Percentiles rank a stretch among this genome's conserved stretches.
Evolutionary conservation across 2,329 filamentous ascomycete species (phyloP).

Genomic region (Lojkania enalia): DNA sequence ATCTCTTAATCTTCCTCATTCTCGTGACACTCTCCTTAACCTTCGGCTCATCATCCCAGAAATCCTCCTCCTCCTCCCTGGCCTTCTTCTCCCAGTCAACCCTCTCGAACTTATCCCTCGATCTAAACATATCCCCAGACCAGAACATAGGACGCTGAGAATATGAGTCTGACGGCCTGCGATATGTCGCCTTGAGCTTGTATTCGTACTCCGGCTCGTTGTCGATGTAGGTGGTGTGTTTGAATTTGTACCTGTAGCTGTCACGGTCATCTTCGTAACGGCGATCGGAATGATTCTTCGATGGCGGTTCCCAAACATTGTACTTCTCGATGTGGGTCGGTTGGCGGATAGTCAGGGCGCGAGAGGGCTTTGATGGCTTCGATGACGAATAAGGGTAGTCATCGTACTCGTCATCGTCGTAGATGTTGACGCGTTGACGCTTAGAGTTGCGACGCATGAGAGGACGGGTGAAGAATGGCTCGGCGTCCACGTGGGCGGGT

Average conservation of each 20-base stretch:
- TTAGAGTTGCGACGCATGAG: conserved; percentile 31
- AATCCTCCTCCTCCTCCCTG: conserved; percentile 17
- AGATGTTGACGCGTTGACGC: conserved; percentile 26
- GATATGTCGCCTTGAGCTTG: background rate
- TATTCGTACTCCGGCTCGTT: conserved; percentile 20
- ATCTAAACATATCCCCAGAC: conserved; percentile 26
- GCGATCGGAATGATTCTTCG: conserved; percentile 1
- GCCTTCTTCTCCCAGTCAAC: conserved; percentile 33
- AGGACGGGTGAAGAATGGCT: conserved; percentile 18
- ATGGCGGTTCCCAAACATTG: conserved; percentile 30
- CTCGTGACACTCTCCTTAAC: conserved; percentile 24
- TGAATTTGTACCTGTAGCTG: conserved; percentile 8
- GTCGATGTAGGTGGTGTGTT: conserved; percentile 7
- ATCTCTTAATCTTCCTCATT: conserved; percentile 32
- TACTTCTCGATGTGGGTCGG: conserved; percentile 38
- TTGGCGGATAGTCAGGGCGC: conserved; percentile 31
- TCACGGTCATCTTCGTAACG: too few species aligned
- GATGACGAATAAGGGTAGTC: conserved; percentile 36
- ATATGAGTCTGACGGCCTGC: conserved; percentile 18
- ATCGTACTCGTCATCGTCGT: conserved; percentile 30
- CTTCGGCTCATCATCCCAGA: conserved; percentile 19
- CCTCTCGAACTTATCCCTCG: conserved; percentile 31
- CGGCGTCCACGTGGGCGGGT: conserved; percentile 18
- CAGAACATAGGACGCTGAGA: conserved; percentile 22
- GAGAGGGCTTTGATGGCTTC: conserved; percentile 25